Evolutionary conservation across 768 basidiomycete species (phyloP).

Genomic region (Rhizopogon roseolus): DNA sequence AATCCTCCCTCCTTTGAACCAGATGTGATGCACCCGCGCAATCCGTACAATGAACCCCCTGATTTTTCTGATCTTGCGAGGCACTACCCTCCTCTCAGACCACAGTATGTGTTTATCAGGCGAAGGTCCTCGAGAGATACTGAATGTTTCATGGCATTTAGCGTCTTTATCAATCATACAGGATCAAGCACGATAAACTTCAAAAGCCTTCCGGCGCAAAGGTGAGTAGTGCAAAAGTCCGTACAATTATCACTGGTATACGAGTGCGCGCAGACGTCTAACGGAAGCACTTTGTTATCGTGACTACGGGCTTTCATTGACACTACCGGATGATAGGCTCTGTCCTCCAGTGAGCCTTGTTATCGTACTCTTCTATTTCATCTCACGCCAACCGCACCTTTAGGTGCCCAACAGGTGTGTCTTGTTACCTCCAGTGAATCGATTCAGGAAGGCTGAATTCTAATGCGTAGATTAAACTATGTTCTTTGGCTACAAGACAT

Average conservation of each 20-base stretch:
- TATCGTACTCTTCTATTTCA: neutral
- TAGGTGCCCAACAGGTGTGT: constrained; percentile 73
- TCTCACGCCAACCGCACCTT: neutral
- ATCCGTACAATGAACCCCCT: constrained; percentile 40
- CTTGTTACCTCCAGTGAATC: neutral
- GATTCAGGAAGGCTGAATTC: neutral
- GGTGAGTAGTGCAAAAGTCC: constrained; percentile 34
- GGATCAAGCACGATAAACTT: constrained; percentile 62
- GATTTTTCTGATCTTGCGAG: constrained; percentile 60
- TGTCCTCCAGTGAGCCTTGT: constrained; percentile 74
- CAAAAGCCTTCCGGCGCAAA: constrained; percentile 61
- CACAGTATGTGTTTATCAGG: constrained; percentile 37
- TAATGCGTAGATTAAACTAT: constrained; percentile 67
- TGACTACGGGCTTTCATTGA: constrained; percentile 64
- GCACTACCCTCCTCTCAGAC: constrained; percentile 49
- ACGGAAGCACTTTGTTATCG: constrained; percentile 73
- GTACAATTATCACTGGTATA: constrained; percentile 1
- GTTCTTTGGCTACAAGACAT: constrained; percentile 82
- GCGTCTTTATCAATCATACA: constrained; percentile 20
- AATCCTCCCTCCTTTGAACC: no score
- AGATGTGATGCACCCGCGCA: constrained; percentile 41
- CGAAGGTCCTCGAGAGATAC: neutral
- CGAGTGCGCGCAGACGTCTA: constrained; percentile 48
- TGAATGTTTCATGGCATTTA: constrained; percentile 4
- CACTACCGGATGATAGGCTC: constrained; percentile 65